phyloP scores from a whole-genome alignment of 805 yeast genomes.

The Kuraishia floccosa region DNA sequence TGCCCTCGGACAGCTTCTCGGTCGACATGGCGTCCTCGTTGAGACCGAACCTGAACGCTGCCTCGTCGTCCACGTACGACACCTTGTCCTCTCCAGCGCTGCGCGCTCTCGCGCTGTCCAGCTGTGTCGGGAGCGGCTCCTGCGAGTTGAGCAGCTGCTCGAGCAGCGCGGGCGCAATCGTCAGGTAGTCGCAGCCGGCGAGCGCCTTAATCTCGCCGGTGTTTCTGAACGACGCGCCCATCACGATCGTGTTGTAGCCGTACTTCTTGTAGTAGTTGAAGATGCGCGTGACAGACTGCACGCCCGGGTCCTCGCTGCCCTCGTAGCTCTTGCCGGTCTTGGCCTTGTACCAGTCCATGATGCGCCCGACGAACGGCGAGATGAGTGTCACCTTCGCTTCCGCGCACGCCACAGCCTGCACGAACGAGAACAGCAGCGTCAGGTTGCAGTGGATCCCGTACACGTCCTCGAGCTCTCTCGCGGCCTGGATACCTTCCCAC shows the following conservation, averaged over 20 bases:
- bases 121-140: constrained; percentile 59
- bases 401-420: constrained; percentile 91
- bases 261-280: constrained; percentile 89
- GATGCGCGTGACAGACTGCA: constrained; percentile 63
- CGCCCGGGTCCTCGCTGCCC: constrained; percentile 81
- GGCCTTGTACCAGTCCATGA: constrained; percentile 88
- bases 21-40: constrained; percentile 93
- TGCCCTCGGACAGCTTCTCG: constrained; percentile 86
- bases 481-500: constrained; percentile 95
- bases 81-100: constrained; percentile 45
- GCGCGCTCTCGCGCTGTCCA: constrained; percentile 31
- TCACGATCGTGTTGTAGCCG: constrained; percentile 84
- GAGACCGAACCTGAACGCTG: constrained; percentile 67
- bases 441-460: constrained; percentile 78
- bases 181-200: constrained; percentile 85
- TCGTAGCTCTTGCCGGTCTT: constrained; percentile 63
- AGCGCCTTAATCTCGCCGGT: constrained; percentile 79
- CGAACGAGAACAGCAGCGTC: constrained; percentile 79
- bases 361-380: constrained; percentile 92
- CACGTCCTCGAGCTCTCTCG: constrained; percentile 73
- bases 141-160: constrained; percentile 68
- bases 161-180: constrained; percentile 75
- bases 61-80: constrained; percentile 62
- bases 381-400: constrained; percentile 84
- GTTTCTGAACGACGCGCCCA: constrained; percentile 97